Evolutionary conservation across 768 basidiomycete genomes (phyloP).

Genomic region (Cubamyces lactineus): DNA sequence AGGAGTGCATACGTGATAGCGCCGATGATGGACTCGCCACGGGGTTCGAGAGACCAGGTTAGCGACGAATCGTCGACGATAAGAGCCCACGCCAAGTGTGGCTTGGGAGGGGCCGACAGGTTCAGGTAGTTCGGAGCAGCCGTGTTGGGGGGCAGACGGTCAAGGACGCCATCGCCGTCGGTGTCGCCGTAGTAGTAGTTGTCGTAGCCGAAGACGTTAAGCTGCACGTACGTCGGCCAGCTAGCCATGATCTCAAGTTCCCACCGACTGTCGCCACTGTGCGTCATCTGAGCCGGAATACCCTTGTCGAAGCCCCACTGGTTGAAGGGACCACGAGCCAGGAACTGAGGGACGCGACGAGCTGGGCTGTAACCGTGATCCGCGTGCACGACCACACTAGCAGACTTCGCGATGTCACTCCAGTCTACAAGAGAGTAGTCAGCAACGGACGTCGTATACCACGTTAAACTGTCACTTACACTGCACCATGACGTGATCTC

Average conservation of each 20-base stretch:
- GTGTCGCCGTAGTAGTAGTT: slow-evolving; percentile 92
- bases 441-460: not conserved
- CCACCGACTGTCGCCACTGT: slow-evolving; percentile 70
- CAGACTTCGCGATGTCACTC: slow-evolving; percentile 65
- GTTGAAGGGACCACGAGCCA: slow-evolving; percentile 90
- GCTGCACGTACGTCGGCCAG: slow-evolving; percentile 89
- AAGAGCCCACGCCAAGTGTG: slow-evolving; percentile 87
- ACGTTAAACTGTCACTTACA: slow-evolving; percentile 51
- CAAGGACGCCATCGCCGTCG: slow-evolving; percentile 85
- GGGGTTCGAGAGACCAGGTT: slow-evolving; percentile 79
- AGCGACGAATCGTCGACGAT: slow-evolving; percentile 77
- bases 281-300: slow-evolving; percentile 68
- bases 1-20: slow-evolving; percentile 89
- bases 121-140: slow-evolving; percentile 87
- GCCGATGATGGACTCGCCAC: slow-evolving; percentile 78
- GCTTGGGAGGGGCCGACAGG: slow-evolving; percentile 87
- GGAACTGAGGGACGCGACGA: slow-evolving; percentile 84
- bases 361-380: slow-evolving; percentile 62
- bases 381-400: slow-evolving; percentile 73
- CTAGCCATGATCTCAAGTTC: slow-evolving; percentile 86
- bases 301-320: slow-evolving; percentile 91
- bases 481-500: slow-evolving; percentile 87
- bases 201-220: slow-evolving; percentile 91
- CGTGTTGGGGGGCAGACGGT: slow-evolving; percentile 89
- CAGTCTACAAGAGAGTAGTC: slow-evolving; percentile 57